phyloP scores from a whole-genome alignment of 208 protist species.

The Naegleria lovaniensis region DNA sequence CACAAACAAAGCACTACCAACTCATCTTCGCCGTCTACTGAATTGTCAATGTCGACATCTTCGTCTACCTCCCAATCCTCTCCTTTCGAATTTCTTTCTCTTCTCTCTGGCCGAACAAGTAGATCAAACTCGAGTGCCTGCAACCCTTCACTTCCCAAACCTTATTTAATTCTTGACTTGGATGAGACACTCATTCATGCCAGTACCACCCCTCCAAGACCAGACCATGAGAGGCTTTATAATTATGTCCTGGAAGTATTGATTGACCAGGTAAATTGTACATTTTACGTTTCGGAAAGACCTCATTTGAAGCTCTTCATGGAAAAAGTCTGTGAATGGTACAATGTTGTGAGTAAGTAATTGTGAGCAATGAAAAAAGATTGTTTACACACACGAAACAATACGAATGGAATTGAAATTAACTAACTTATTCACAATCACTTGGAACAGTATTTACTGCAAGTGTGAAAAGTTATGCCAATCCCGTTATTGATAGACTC shows the following conservation, averaged over 20 bases:
- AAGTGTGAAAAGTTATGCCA: conserved; percentile 18
- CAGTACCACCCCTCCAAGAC: background rate
- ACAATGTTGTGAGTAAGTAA: conserved; percentile 8
- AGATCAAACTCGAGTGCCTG: background rate
- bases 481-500: conserved; percentile 27
- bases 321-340: conserved; percentile 27
- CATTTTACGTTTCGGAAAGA: conserved; percentile 29
- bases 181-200: conserved; percentile 23
- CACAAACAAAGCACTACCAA: background rate
- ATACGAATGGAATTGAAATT: too few relatives aligned
- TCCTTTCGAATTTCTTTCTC: background rate
- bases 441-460: conserved; percentile 33
- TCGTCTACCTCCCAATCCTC: background rate
- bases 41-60: background rate
- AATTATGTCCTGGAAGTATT: background rate
- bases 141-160: background rate
- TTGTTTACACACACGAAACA: too few relatives aligned
- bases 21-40: background rate
- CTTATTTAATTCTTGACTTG: conserved; percentile 12
- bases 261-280: background rate
- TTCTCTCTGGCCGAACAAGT: background rate
- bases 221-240: background rate
- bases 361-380: too few relatives aligned
- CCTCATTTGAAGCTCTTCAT: conserved; percentile 23
- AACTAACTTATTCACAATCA: too few relatives aligned